Conservation (phyloP, 495 filamentous ascomycete species). For the Trichoderma gamsii region DNA sequence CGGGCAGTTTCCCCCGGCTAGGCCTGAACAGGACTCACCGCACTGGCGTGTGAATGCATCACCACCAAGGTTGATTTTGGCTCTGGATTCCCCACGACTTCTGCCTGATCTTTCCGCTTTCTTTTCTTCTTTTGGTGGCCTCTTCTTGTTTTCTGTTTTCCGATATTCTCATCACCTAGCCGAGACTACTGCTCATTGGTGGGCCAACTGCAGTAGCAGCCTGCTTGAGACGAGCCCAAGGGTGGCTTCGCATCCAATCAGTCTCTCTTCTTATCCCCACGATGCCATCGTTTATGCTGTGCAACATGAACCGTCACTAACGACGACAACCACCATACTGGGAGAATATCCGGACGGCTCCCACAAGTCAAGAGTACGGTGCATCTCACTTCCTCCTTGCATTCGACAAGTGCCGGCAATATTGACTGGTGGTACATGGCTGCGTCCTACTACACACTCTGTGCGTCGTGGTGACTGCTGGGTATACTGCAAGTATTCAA, state of each 20-base stretch:
- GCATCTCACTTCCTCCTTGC: no score
- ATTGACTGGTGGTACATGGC: no score
- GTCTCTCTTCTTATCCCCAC: background rate
- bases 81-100: background rate
- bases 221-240: background rate
- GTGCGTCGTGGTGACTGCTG: background rate
- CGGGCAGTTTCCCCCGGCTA: background rate
- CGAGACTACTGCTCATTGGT: background rate
- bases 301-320: background rate
- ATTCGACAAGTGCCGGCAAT: no score
- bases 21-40: background rate
- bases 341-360: background rate
- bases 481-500: background rate
- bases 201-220: background rate
- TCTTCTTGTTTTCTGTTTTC: no score
- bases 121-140: no score
- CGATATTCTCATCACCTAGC: no score
- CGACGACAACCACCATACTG: background rate
- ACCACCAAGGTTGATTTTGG: background rate
- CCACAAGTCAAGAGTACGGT: background rate
- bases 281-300: conserved; percentile 4
- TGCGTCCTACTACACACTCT: background rate
- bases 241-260: background rate
- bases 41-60: background rate
- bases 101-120: background rate